These are phyloP conservation scores for Vicia faba DNA, from an alignment of 306 rosid species.

Conservation along the genomic window DNA sequence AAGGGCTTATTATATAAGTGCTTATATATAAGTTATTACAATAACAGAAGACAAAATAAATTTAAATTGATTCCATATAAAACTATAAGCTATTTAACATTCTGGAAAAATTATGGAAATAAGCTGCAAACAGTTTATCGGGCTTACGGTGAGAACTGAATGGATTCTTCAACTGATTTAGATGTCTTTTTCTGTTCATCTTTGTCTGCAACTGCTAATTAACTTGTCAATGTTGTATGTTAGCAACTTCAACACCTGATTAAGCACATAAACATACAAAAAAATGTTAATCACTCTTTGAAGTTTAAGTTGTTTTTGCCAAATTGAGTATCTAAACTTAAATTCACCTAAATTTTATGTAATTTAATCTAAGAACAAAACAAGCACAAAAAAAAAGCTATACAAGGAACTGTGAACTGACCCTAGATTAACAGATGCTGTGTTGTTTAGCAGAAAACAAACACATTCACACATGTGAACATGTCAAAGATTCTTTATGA, in stretches of 20 bases:
- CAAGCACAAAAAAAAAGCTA: background rate
- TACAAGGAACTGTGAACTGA: background rate
- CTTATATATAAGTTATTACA: background rate
- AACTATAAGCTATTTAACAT: background rate
- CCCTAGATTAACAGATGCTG: conserved; percentile 1
- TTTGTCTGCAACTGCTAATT: conserved; percentile 37
- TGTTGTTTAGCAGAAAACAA: conserved; percentile 3
- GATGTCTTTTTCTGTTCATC: conserved; percentile 51
- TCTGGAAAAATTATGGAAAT: background rate
- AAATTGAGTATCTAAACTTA: background rate
- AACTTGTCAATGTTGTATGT: conserved; percentile 18
- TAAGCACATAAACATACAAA: conserved; percentile 14
- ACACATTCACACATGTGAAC: conserved; percentile 29
- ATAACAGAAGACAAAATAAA: background rate
- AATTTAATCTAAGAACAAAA: background rate
- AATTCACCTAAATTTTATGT: background rate
- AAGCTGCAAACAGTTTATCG: background rate
- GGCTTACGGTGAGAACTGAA: conserved; percentile 60
- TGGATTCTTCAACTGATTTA: conserved; percentile 57
- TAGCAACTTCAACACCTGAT: conserved; percentile 41
- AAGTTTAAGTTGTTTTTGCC: too few species aligned
- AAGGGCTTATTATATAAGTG: background rate
- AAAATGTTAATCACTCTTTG: conserved; percentile 5
- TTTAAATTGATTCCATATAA: background rate
- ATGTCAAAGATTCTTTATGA: background rate